Conservation (phyloP, 305 asterid genomes). For the Fraxinus paxiana region DNA sequence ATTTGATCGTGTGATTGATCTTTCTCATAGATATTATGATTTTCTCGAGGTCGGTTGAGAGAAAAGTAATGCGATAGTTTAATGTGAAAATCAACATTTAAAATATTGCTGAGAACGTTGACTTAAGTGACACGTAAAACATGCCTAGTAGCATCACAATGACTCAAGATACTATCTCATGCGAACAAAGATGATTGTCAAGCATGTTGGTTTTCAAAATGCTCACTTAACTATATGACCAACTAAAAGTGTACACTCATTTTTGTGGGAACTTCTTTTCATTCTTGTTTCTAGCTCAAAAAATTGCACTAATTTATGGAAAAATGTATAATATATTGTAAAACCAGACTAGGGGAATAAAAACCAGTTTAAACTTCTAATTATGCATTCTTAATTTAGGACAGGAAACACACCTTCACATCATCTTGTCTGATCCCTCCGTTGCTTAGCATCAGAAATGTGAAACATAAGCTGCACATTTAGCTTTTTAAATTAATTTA, state of each 20-base stretch:
- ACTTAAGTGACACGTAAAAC: background rate
- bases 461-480: conserved; percentile 84
- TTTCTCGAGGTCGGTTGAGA: background rate
- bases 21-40: background rate
- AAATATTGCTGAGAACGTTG: background rate
- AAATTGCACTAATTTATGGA: background rate
- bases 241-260: background rate
- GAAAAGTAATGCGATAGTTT: background rate
- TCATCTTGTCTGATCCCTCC: conserved; percentile 41
- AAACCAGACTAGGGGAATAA: background rate
- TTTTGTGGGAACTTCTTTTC: background rate
- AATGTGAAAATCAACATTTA: background rate
- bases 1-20: background rate
- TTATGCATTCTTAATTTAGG: background rate
- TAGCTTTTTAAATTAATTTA: conserved; percentile 21
- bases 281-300: conserved; percentile 11
- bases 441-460: conserved; percentile 70
- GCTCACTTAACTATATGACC: background rate
- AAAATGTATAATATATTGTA: background rate
- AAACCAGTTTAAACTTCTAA: background rate
- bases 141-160: background rate
- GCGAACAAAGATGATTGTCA: background rate
- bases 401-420: conserved; percentile 25
- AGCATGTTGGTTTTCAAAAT: background rate
- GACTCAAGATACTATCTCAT: background rate